Conservation (phyloP, 1,139 yeast species). For the Pichia sp. region DNA sequence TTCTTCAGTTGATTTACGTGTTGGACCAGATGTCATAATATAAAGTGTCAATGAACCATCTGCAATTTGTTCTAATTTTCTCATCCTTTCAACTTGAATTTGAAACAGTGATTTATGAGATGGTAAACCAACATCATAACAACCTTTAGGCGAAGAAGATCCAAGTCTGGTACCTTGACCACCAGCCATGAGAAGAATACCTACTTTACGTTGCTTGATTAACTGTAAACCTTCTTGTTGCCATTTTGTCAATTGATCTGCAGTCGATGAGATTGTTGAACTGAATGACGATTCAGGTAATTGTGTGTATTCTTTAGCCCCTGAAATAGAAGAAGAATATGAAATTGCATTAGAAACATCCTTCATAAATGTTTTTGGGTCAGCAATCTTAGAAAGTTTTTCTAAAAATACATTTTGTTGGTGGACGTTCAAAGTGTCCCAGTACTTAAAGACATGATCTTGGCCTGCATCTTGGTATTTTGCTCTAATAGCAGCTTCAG, state of each 20-base stretch:
- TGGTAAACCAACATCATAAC: slow-evolving; percentile 82
- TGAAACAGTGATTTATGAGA: slow-evolving; percentile 81
- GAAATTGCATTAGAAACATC: slow-evolving; percentile 47
- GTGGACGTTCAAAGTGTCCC: slow-evolving; percentile 32
- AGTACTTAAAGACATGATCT: slow-evolving; percentile 35
- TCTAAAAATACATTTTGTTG: slow-evolving; percentile 33
- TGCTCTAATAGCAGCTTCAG: slow-evolving; percentile 12
- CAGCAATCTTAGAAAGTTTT: slow-evolving; percentile 38
- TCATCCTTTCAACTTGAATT: slow-evolving; percentile 83
- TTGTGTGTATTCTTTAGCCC: slow-evolving; percentile 40
- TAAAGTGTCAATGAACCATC: slow-evolving; percentile 61
- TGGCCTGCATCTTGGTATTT: slow-evolving; percentile 27
- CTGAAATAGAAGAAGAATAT: slow-evolving; percentile 32
- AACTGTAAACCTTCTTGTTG: slow-evolving; percentile 56
- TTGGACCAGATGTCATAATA: slow-evolving; percentile 94
- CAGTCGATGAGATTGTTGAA: slow-evolving; percentile 40
- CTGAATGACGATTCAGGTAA: slow-evolving; percentile 45
- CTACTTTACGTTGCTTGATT: slow-evolving; percentile 68
- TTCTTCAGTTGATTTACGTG: slow-evolving; percentile 66
- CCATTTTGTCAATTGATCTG: slow-evolving; percentile 42
- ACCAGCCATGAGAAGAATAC: slow-evolving; percentile 89
- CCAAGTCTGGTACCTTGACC: slow-evolving; percentile 98
- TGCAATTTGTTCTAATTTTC: slow-evolving; percentile 51
- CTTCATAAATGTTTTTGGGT: slow-evolving; percentile 37
- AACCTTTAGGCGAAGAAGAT: slow-evolving; percentile 85